Evolutionary conservation across 83 land plant genomes (phyloP).

Genomic region (Larix sibirica): DNA sequence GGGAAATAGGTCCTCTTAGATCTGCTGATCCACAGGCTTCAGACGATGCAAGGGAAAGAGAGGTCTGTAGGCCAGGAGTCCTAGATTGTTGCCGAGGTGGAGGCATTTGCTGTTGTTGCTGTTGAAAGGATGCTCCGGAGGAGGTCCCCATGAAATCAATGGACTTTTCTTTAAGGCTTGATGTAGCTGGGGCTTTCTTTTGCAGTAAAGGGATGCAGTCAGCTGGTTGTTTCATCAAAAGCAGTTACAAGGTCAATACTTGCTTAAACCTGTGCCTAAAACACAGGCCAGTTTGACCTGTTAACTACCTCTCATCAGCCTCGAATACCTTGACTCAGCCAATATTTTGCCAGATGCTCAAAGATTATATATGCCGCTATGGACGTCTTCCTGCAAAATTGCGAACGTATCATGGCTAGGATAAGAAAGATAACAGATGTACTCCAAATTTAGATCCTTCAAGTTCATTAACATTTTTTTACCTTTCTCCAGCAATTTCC

Average conservation of each 20-base stretch:
- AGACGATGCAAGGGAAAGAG: conserved; percentile 68
- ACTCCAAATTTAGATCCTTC: too few species aligned
- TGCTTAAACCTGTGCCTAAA: not conserved
- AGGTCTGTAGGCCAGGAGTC: conserved; percentile 56
- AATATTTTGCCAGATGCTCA: not conserved
- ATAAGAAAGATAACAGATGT: too few species aligned
- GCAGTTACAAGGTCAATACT: not conserved
- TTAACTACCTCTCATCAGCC: not conserved
- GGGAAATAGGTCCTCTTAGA: conserved; percentile 46
- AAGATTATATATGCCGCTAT: not conserved
- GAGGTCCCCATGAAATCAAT: conserved; percentile 49
- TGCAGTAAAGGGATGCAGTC: not conserved
- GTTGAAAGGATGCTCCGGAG: conserved; percentile 51
- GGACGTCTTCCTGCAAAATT: not conserved
- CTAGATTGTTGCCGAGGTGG: conserved; percentile 24
- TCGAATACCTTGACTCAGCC: not conserved
- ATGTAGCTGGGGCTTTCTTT: not conserved
- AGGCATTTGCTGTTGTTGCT: conserved; percentile 48
- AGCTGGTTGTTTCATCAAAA: not conserved
- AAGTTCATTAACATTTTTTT: too few species aligned
- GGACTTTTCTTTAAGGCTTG: not conserved
- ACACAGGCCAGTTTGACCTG: not conserved
- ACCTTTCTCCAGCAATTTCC: too few species aligned
- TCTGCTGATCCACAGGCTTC: conserved; percentile 53
- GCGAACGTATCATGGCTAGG: too few species aligned